Evolutionary conservation across 2,329 filamentous ascomycete genomes (phyloP).

Genomic region (Epichloe festucae): DNA sequence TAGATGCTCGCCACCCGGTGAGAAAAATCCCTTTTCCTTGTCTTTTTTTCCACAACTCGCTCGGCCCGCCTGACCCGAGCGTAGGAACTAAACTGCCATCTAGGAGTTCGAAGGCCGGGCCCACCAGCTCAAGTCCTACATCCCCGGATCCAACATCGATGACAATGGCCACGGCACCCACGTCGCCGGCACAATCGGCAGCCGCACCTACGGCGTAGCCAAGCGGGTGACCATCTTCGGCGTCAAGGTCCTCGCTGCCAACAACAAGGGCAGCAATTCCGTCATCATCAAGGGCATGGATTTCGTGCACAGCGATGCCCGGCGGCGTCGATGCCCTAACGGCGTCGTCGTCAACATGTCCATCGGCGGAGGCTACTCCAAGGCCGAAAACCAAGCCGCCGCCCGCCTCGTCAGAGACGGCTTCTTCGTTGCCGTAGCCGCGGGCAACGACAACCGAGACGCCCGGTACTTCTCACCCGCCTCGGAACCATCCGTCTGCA

Average conservation of each 20-base stretch:
- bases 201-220: constrained; percentile 24
- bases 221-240: constrained; percentile 24
- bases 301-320: constrained; percentile 22
- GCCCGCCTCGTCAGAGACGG: constrained; percentile 25
- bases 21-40: constrained; percentile 5
- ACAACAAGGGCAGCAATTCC: constrained; percentile 16
- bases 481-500: constrained; percentile 29
- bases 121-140: constrained; percentile 19
- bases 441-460: constrained; percentile 32
- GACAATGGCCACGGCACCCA: constrained; percentile 18
- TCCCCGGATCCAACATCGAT: constrained; percentile 17
- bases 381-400: constrained; percentile 33
- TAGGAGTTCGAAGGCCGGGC: constrained; percentile 29
- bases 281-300: constrained; percentile 26
- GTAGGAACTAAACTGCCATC: not conserved
- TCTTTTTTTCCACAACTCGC: not conserved
- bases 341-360: constrained; percentile 38
- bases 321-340: constrained; percentile 20
- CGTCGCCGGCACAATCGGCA: constrained; percentile 21
- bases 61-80: not conserved
- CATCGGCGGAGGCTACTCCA: constrained; percentile 29
- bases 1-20: constrained; percentile 19
- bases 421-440: constrained; percentile 36
- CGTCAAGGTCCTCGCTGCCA: constrained; percentile 25
- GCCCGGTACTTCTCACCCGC: constrained; percentile 27